phyloP scores from a whole-genome alignment of 371 early-diverging fungal genomes.

The Syncephalastrum racemosum region DNA sequence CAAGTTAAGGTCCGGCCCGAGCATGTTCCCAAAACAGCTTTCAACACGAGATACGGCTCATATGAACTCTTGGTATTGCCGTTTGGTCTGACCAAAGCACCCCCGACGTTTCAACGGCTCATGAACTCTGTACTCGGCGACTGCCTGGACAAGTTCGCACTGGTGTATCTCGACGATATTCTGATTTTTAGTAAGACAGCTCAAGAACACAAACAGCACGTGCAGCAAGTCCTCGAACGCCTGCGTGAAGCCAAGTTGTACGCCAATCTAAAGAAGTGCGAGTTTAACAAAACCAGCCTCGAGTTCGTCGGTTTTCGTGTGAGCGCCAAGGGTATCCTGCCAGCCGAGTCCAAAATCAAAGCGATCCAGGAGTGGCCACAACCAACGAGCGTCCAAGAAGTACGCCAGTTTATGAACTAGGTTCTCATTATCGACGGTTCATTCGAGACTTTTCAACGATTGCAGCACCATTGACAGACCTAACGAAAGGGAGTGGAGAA shows the following conservation, averaged over 20 bases:
- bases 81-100: constrained; percentile 51
- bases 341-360: constrained; percentile 24
- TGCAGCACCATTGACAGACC: constrained; percentile 38
- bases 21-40: constrained; percentile 32
- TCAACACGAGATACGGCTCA: constrained; percentile 35
- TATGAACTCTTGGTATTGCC: constrained; percentile 53
- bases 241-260: constrained; percentile 34
- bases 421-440: constrained; percentile 34
- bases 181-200: constrained; percentile 48
- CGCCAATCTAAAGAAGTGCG: constrained; percentile 53
- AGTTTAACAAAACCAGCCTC: constrained; percentile 32
- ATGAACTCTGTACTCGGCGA: constrained; percentile 23
- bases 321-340: constrained; percentile 21
- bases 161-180: constrained; percentile 61
- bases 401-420: constrained; percentile 35
- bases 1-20: constrained; percentile 30
- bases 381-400: constrained; percentile 35
- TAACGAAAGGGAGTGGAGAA: constrained; percentile 25
- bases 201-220: constrained; percentile 47
- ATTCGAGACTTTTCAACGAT: too few species aligned
- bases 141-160: constrained; percentile 41
- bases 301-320: constrained; percentile 48
- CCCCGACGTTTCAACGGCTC: too few species aligned
- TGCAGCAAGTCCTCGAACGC: constrained; percentile 29
- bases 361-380: constrained; percentile 31